Evolutionary conservation across 257 asterid species (phyloP).

Genomic region (Solanum clarkiae): DNA sequence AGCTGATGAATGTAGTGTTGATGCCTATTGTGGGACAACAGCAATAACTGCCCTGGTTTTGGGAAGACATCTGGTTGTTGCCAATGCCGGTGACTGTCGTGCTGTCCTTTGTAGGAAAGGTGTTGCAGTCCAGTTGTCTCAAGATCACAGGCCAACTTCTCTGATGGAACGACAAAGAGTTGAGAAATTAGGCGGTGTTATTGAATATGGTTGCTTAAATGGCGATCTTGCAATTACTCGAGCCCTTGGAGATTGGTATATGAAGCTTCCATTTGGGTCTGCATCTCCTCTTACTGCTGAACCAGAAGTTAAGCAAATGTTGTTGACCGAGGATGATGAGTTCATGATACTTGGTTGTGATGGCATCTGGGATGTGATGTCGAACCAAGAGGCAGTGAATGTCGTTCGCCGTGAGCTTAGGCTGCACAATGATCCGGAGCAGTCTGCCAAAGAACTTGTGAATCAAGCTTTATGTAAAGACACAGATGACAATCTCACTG

Average conservation of each 20-base stretch:
- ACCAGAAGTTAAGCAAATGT: conserved; percentile 53
- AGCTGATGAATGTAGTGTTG: conserved; percentile 49
- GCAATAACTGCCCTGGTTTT: conserved; percentile 72
- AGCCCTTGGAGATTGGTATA: conserved; percentile 93
- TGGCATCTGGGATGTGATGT: conserved; percentile 89
- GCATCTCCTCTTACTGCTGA: conserved; percentile 80
- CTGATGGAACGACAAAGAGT: conserved; percentile 54
- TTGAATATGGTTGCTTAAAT: conserved; percentile 69
- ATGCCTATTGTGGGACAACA: conserved; percentile 77
- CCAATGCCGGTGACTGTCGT: conserved; percentile 94
- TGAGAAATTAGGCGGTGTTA: conserved; percentile 64
- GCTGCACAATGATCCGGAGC: conserved; percentile 47
- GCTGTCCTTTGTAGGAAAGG: conserved; percentile 90
- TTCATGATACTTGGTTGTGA: conserved; percentile 85
- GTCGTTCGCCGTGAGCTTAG: conserved; percentile 54
- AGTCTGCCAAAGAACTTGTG: conserved; percentile 65
- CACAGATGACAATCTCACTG: conserved; percentile 67
- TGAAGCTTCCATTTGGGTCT: conserved; percentile 77
- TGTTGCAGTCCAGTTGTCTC: conserved; percentile 74
- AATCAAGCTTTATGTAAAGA: conserved; percentile 43
- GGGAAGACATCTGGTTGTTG: conserved; percentile 61
- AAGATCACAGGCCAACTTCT: conserved; percentile 75
- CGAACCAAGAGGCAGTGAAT: conserved; percentile 80
- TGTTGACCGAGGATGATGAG: conserved; percentile 74
- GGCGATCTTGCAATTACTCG: conserved; percentile 89